Percentiles rank a stretch among this genome's conserved stretches.
Evolutionary conservation across 768 basidiomycete genomes (phyloP).

Genomic region (Lentinula edodes): DNA sequence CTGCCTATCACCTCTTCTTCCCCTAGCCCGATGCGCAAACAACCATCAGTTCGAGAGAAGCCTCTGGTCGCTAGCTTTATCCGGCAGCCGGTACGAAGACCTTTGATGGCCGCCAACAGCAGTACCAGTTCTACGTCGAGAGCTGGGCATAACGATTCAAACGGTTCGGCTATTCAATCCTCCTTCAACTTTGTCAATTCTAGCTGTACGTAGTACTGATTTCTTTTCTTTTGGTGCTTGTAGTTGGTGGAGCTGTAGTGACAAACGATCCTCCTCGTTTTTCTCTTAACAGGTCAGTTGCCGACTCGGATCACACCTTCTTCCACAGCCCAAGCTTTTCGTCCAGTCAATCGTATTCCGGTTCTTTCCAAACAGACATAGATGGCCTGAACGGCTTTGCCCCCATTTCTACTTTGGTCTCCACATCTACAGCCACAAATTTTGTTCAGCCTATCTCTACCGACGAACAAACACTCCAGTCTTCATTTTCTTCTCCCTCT

Average conservation of each 20-base stretch:
- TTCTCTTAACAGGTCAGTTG: constrained; percentile 4
- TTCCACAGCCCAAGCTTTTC: background rate
- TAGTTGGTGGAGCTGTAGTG: constrained; percentile 20
- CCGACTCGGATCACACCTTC: background rate
- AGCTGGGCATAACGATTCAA: constrained; percentile 22
- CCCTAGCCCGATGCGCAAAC: constrained; percentile 19
- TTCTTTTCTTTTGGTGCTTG: constrained; percentile 22
- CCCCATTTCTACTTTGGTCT: background rate
- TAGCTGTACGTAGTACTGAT: constrained; percentile 56
- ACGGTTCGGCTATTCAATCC: constrained; percentile 53
- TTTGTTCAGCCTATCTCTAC: background rate
- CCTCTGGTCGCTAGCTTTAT: constrained; percentile 34
- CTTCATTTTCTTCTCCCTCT: constrained; percentile 28
- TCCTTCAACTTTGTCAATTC: constrained; percentile 29
- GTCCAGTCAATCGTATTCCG: constrained; percentile 1
- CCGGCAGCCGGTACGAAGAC: constrained; percentile 37
- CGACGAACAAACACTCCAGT: background rate
- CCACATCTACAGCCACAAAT: background rate
- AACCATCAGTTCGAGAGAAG: constrained; percentile 25
- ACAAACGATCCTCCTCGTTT: background rate
- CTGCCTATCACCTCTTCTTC: constrained; percentile 47
- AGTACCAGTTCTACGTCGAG: constrained; percentile 2
- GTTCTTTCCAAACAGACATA: background rate
- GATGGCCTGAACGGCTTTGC: background rate
- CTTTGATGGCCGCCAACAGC: constrained; percentile 22